Percentiles rank a stretch among this genome's conserved stretches.
These are phyloP conservation scores for Kodamaea restingae DNA, from an alignment of 805 yeast species.

Conservation along the genomic window DNA sequence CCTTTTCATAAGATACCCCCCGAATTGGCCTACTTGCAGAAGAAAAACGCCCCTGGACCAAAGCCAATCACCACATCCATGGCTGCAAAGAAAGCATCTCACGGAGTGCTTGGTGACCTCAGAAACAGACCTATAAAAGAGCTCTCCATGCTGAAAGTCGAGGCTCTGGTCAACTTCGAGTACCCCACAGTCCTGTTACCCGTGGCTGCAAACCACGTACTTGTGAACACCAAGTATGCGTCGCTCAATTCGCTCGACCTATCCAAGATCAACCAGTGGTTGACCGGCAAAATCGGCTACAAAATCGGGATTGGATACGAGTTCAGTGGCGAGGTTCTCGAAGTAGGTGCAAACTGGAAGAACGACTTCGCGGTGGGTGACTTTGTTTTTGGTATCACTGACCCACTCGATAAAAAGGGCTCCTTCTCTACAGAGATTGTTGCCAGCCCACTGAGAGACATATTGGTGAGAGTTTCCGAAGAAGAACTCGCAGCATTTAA, in stretches of 20 bases:
- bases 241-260: slow-evolving; percentile 66
- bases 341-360: slow-evolving; percentile 47
- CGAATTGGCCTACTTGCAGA: slow-evolving; percentile 36
- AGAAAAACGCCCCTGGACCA: slow-evolving; percentile 23
- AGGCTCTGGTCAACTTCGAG: slow-evolving; percentile 49
- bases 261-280: slow-evolving; percentile 53
- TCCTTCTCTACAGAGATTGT: slow-evolving; percentile 54
- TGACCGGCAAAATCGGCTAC: slow-evolving; percentile 48
- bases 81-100: slow-evolving; percentile 3
- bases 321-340: slow-evolving; percentile 55
- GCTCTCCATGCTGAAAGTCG: slow-evolving; percentile 40
- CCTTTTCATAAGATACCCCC: slow-evolving; percentile 41
- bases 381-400: slow-evolving; percentile 58
- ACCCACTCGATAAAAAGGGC: slow-evolving; percentile 52
- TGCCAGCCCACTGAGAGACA: slow-evolving; percentile 50
- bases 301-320: slow-evolving; percentile 68
- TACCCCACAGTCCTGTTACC: slow-evolving; percentile 49
- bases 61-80: slow-evolving; percentile 19
- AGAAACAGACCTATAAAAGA: slow-evolving; percentile 49
- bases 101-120: slow-evolving; percentile 28
- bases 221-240: slow-evolving; percentile 57
- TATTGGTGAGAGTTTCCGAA: slow-evolving; percentile 26
- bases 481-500: slow-evolving; percentile 19
- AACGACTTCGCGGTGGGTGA: slow-evolving; percentile 49
- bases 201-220: slow-evolving; percentile 42